Evolutionary conservation across 768 basidiomycete species (phyloP).

Genomic region (Leccinum sublutescens): DNA sequence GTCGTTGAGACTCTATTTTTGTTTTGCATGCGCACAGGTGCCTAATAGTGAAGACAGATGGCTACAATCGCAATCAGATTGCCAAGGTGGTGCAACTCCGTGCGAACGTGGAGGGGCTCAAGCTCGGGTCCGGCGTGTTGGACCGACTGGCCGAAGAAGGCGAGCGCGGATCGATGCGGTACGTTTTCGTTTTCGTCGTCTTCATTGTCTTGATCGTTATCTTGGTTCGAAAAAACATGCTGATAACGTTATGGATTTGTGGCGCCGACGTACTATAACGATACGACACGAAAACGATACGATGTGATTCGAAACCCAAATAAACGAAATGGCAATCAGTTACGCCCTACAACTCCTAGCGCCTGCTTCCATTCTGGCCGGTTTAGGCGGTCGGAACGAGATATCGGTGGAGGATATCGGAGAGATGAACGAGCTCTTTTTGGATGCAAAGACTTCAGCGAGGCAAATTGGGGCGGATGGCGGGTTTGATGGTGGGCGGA

Average conservation of each 20-base stretch:
- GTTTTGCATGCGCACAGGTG: slow-evolving; percentile 48
- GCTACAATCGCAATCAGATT: slow-evolving; percentile 81
- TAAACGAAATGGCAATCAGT: slow-evolving; percentile 39
- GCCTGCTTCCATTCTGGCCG: slow-evolving; percentile 85
- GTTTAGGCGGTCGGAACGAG: slow-evolving; percentile 71
- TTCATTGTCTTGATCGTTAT: neutral
- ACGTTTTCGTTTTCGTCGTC: slow-evolving; percentile 23
- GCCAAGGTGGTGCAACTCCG: slow-evolving; percentile 83
- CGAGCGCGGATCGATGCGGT: slow-evolving; percentile 79
- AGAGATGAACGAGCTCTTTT: slow-evolving; percentile 93
- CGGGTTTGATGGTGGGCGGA: slow-evolving; percentile 33
- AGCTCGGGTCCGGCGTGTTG: slow-evolving; percentile 70
- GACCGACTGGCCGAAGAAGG: slow-evolving; percentile 82
- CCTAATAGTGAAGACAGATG: slow-evolving; percentile 92
- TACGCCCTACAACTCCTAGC: slow-evolving; percentile 91
- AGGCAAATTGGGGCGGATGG: slow-evolving; percentile 45
- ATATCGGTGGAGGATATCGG: slow-evolving; percentile 86
- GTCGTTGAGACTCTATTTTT: neutral
- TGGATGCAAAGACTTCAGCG: slow-evolving; percentile 89
- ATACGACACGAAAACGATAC: no score
- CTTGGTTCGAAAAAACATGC: neutral
- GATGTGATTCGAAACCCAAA: neutral
- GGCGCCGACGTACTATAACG: slow-evolving; percentile 3
- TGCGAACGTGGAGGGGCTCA: slow-evolving; percentile 83
- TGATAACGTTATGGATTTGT: slow-evolving; percentile 6